Base-by-base conservation (phyloP, 345 rosid species). In the Eucalyptus urophylla region DNA sequence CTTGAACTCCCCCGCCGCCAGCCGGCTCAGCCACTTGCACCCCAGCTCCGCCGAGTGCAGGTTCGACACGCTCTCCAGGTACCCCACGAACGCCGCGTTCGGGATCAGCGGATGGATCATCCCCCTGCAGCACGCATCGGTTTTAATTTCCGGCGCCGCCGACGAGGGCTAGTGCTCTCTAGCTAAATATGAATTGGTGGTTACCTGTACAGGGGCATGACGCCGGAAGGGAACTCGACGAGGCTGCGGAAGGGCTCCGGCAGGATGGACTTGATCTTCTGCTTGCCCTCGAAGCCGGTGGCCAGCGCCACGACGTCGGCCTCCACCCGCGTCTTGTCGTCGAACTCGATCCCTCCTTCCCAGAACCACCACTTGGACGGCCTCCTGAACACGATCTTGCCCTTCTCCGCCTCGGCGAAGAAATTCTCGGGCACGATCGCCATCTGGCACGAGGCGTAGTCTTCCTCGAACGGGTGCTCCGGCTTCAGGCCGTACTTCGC, bases 391-490 rank as follows among this genome's bases (percentile, higher is more conserved):
- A 91, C 87, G 90, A 97, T 97, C 86, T 91, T 95, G 16, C 98
- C 98, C 80, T 97, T 94, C 67, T 96, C 98, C 11, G 96, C 99
- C 91, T 97, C 97, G 1, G 93, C 80, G 90, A 97, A 97, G 93
- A 97, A 97, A 21, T 92, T 94, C 11, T 94, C 95, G 1, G 99
- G 99, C 90, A 96, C 53, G 88, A 97, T 95, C 4, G 98, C 98
- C 99, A 96, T 96, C 90, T 97, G 99, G 90, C 99, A 97, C n/a
- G 98, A 95, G n/a, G 98, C 97, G 50, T 95, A 95, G 91, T 97
- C 99, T 90, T 97, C 99, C 27, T 94, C 95, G 85, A 97, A 97
- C 7, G 96, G 91, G 94, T 97, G 99, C 50, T 97, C 94, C 4
- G 99, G 99, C 91, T 91, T 97, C 85, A 97, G 89, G 80, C 98